phyloP scores from a whole-genome alignment of 2,329 filamentous ascomycete species.

The Talaromyces sp. region DNA sequence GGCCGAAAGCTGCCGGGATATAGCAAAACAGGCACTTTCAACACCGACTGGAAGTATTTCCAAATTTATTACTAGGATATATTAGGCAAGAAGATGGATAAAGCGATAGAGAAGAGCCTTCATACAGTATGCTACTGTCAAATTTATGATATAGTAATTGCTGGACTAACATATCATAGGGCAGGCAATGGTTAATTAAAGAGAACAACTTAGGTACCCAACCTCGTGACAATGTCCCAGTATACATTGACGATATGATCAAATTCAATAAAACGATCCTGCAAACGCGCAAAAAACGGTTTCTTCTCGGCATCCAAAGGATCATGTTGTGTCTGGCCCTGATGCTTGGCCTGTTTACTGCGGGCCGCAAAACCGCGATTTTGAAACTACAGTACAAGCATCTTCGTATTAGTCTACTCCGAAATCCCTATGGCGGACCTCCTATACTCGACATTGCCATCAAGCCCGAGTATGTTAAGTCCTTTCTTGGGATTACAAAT shows the following conservation, averaged over 20 bases:
- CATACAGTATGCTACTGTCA: conserved; percentile 18
- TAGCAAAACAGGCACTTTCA: conserved; percentile 21
- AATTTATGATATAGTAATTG: neutral
- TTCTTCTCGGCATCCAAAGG: conserved; percentile 22
- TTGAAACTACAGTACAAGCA: conserved; percentile 24
- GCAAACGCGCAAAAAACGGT: conserved; percentile 22
- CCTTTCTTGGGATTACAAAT: conserved; percentile 23
- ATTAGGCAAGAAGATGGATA: conserved; percentile 19
- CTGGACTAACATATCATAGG: neutral
- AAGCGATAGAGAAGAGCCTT: conserved; percentile 21
- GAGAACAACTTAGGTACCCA: conserved; percentile 8
- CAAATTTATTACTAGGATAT: conserved; percentile 22
- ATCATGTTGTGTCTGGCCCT: conserved; percentile 22
- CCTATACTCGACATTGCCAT: conserved; percentile 22
- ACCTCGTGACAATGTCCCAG: conserved; percentile 18
- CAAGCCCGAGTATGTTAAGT: conserved; percentile 24
- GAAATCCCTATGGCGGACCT: conserved; percentile 21
- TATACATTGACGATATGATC: conserved; percentile 26
- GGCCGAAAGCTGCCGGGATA: conserved; percentile 19
- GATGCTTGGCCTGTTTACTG: conserved; percentile 23
- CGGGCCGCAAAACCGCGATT: conserved; percentile 22
- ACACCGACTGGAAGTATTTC: conserved; percentile 26
- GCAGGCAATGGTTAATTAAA: neutral
- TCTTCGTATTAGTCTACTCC: conserved; percentile 22
- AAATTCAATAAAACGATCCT: conserved; percentile 24